Evolutionary conservation across 495 filamentous ascomycete species (phyloP).

Genomic region (Penicillium subrubescens): DNA sequence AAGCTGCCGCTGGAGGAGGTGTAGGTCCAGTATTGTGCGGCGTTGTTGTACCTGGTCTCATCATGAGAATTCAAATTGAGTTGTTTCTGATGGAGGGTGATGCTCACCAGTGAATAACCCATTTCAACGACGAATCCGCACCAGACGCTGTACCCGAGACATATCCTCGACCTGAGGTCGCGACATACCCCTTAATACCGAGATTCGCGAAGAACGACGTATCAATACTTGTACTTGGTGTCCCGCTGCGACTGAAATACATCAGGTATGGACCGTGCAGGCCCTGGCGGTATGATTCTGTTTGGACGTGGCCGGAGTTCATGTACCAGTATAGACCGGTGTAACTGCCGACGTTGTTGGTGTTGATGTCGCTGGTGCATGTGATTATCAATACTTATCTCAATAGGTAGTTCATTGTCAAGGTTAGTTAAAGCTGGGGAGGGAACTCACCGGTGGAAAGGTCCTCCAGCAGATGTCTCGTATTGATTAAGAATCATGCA

Average conservation of each 20-base stretch:
- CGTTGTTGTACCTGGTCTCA: conserved; percentile 49
- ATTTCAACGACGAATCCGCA: conserved; percentile 46
- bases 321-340: conserved; percentile 70
- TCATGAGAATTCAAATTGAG: neutral
- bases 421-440: too few relatives aligned
- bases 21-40: conserved; percentile 66
- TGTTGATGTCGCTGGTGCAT: conserved; percentile 64
- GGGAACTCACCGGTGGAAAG: conserved; percentile 46
- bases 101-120: conserved; percentile 61
- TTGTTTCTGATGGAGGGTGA: neutral
- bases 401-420: too few relatives aligned
- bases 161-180: conserved; percentile 54
- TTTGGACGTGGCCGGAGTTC: conserved; percentile 66
- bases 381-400: too few relatives aligned
- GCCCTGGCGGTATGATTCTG: conserved; percentile 61
- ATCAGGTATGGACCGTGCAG: conserved; percentile 69
- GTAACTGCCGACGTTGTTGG: conserved; percentile 59
- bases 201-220: conserved; percentile 62
- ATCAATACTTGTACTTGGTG: conserved; percentile 53
- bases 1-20: conserved; percentile 55
- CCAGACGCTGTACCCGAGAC: conserved; percentile 61
- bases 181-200: conserved; percentile 58
- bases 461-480: conserved; percentile 50
- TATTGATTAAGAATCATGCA: conserved; percentile 45
- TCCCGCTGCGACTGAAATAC: conserved; percentile 60